Evolutionary conservation across 441 rosid species (phyloP).

Genomic region (Melastoma candidum): DNA sequence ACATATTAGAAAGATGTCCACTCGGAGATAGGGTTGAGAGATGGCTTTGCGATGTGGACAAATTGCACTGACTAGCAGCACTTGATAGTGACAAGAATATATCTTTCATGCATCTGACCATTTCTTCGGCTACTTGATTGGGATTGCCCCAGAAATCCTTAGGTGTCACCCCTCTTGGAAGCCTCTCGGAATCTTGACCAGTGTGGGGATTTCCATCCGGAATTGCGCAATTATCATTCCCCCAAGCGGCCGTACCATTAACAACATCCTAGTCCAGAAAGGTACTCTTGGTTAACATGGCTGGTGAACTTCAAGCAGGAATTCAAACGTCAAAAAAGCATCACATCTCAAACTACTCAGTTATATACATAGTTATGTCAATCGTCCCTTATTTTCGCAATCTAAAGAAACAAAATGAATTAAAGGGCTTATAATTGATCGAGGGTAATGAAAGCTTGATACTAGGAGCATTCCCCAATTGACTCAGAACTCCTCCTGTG

Average conservation of each 20-base stretch:
- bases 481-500: no score
- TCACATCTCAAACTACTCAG: no score
- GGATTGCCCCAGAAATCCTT: slow-evolving; percentile 62
- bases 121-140: slow-evolving; percentile 53
- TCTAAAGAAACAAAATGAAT: no score
- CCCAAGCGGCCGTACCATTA: slow-evolving; percentile 19
- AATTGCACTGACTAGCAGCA: slow-evolving; percentile 35
- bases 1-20: slow-evolving; percentile 50
- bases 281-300: no score
- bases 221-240: slow-evolving; percentile 21
- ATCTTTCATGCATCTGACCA: slow-evolving; percentile 67
- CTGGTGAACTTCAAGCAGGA: no score
- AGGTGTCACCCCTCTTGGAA: slow-evolving; percentile 39
- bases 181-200: slow-evolving; percentile 24
- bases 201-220: slow-evolving; percentile 13
- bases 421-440: no score
- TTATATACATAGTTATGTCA: no score
- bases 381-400: no score
- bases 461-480: no score
- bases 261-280: slow-evolving; percentile 10
- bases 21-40: slow-evolving; percentile 35
- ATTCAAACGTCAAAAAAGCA: no score
- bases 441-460: no score
- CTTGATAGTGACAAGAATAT: slow-evolving; percentile 57
- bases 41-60: slow-evolving; percentile 36